Conservation (phyloP, 2,329 filamentous ascomycete genomes). For the Microcyclospora pomicola region DNA sequence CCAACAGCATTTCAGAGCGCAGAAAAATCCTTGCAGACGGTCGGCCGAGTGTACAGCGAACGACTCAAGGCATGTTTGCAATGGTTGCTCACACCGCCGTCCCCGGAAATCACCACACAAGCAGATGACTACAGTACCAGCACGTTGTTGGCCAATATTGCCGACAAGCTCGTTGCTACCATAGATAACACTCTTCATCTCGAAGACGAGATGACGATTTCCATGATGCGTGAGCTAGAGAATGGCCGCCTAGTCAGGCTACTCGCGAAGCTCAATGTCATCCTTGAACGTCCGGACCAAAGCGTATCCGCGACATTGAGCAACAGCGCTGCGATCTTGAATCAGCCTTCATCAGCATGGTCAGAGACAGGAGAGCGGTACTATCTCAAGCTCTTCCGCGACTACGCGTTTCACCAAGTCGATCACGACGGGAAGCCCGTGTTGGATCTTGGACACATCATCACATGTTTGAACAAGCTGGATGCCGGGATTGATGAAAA, state of each 20-base stretch:
- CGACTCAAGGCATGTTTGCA: slow-evolving; percentile 66
- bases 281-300: slow-evolving; percentile 82
- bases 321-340: slow-evolving; percentile 15
- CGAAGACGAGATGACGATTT: slow-evolving; percentile 58
- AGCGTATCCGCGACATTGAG: slow-evolving; percentile 33
- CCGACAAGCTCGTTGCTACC: slow-evolving; percentile 58
- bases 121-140: slow-evolving; percentile 56
- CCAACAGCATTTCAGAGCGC: slow-evolving; percentile 41
- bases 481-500: slow-evolving; percentile 82
- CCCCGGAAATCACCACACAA: slow-evolving; percentile 9
- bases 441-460: slow-evolving; percentile 74
- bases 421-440: slow-evolving; percentile 72
- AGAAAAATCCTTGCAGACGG: slow-evolving; percentile 58
- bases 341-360: slow-evolving; percentile 41
- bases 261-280: slow-evolving; percentile 66
- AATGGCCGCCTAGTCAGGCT: slow-evolving; percentile 76
- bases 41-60: slow-evolving; percentile 61
- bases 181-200: slow-evolving; percentile 70
- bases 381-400: slow-evolving; percentile 84
- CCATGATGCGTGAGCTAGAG: slow-evolving; percentile 70
- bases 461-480: slow-evolving; percentile 78
- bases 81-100: slow-evolving; percentile 62
- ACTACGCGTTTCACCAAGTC: slow-evolving; percentile 95
- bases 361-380: slow-evolving; percentile 88
- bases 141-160: slow-evolving; percentile 64